phyloP scores from a whole-genome alignment of 2,329 filamentous ascomycete genomes.

The Dactylella cylindrospora region DNA sequence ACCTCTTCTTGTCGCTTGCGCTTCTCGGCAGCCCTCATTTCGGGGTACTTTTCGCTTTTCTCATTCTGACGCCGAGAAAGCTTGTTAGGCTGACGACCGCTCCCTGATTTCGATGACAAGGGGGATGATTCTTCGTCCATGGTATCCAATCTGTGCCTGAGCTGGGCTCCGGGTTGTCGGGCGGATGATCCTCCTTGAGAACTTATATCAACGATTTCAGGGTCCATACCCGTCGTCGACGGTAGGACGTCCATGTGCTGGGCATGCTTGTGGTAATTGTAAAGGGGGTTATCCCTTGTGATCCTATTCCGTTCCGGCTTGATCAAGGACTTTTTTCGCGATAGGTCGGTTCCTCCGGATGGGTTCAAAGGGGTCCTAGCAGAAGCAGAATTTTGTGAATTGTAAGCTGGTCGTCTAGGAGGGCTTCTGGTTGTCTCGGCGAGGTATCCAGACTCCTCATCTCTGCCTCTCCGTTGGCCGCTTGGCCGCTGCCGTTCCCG shows the following conservation, averaged over 20 bases:
- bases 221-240: constrained; percentile 89
- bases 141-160: constrained; percentile 52
- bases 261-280: constrained; percentile 92
- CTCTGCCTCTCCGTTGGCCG: constrained; percentile 13
- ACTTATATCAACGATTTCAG: constrained; percentile 76
- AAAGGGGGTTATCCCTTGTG: constrained; percentile 86
- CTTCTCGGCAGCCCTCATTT: constrained; percentile 55
- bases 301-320: constrained; percentile 84
- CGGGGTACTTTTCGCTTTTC: constrained; percentile 43
- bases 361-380: constrained; percentile 40
- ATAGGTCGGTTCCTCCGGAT: constrained; percentile 54
- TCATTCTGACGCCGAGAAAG: constrained; percentile 41
- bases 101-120: constrained; percentile 46
- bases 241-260: constrained; percentile 84
- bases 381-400: constrained; percentile 31
- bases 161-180: constrained; percentile 53
- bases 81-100: constrained; percentile 51
- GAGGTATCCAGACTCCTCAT: constrained; percentile 38
- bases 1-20: constrained; percentile 58
- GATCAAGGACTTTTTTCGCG: constrained; percentile 83
- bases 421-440: constrained; percentile 41
- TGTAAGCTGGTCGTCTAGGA: constrained; percentile 31
- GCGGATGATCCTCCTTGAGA: constrained; percentile 57
- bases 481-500: constrained; percentile 31
- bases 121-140: constrained; percentile 48